These are phyloP conservation scores for Dorcoceras hygrometricum DNA, from an alignment of 257 asterid genomes.

Conservation along the genomic window DNA sequence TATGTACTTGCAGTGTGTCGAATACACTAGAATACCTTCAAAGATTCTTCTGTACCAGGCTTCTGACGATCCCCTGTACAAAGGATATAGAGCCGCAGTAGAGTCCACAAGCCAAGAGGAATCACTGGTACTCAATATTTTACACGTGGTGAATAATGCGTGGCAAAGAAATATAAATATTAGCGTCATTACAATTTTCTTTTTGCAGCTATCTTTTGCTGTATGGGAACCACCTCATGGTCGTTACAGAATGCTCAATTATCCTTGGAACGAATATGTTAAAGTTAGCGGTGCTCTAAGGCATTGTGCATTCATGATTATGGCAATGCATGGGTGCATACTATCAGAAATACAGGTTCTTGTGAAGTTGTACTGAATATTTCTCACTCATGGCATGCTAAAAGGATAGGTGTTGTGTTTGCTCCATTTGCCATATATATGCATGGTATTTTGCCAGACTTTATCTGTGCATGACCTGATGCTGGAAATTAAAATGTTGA, in stretches of 20 bases:
- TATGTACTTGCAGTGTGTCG: constrained; percentile 36
- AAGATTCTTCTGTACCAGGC: constrained; percentile 31
- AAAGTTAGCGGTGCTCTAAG: constrained; percentile 45
- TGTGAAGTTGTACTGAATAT: background rate
- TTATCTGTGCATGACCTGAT: no score
- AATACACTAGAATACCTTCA: constrained; percentile 38
- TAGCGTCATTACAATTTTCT: background rate
- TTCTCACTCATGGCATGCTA: background rate
- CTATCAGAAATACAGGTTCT: constrained; percentile 49
- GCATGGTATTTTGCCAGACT: background rate
- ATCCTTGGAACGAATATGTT: constrained; percentile 44
- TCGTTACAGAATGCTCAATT: constrained; percentile 34
- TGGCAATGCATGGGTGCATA: constrained; percentile 53
- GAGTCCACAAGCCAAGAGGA: constrained; percentile 43
- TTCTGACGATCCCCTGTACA: constrained; percentile 39
- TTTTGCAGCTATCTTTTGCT: constrained; percentile 45
- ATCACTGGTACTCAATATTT: constrained; percentile 34
- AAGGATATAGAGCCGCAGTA: constrained; percentile 41
- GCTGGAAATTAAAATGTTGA: no score
- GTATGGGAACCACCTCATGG: constrained; percentile 61
- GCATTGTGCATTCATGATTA: constrained; percentile 54
- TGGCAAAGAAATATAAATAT: background rate
- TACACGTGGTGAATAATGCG: background rate
- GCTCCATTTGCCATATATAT: background rate
- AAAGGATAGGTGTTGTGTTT: background rate